Evolutionary conservation across 2,329 filamentous ascomycete species (phyloP), one percentile per base, ranked within the genome.

Genomic region (Aspergillus sp.): DNA sequence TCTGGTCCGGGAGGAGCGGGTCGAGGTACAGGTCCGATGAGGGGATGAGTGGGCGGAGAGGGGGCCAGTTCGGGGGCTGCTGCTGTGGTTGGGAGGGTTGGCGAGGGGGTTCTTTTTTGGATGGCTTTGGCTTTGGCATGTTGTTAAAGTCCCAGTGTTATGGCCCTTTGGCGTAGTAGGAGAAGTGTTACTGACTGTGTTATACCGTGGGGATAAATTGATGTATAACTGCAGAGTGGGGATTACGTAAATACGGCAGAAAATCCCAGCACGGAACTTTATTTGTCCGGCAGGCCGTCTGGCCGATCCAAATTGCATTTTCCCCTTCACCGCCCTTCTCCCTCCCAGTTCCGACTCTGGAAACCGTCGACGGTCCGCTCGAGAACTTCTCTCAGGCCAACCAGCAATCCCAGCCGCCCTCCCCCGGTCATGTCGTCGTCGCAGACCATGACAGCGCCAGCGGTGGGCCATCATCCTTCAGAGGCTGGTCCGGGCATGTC

Each of bases 31-130:
- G 84, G 64, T 89, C 83, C 47, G 82, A 77, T 45, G 88, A 76
- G 46, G 90, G 88, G 44, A 92, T 75, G 9, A 86, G 74, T 15
- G 91, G 90, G 62, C 82, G 84, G 71, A 96, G 86, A 20, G 79
- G 75, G 37, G 91, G 90, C 91, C 91, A 93, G 67, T 87, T 79
- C 48, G 83, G 83, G 34, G 79, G 73, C 33, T 46, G 17, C 22
- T 54, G 51, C 8, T 48, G 44, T 17, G 37, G n/a, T 37, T 39
- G 30, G 5, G 20, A 12, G 76, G 33, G 17, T 20, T 57, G 42
- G 40, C 39, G 48, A 12, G 45, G 24, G 22, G 51, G 19, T 33
- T 60, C 52, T 49, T 61, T 63, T 62, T 65, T 41, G 53, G 44
- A 13, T 12, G 56, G 46, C 56, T 65, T 67, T 53, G 61, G 57